Percentiles rank a stretch among this genome's conserved stretches.
Conservation (phyloP, 148 eudicot species). For the Rhododendron williamsianum region DNA sequence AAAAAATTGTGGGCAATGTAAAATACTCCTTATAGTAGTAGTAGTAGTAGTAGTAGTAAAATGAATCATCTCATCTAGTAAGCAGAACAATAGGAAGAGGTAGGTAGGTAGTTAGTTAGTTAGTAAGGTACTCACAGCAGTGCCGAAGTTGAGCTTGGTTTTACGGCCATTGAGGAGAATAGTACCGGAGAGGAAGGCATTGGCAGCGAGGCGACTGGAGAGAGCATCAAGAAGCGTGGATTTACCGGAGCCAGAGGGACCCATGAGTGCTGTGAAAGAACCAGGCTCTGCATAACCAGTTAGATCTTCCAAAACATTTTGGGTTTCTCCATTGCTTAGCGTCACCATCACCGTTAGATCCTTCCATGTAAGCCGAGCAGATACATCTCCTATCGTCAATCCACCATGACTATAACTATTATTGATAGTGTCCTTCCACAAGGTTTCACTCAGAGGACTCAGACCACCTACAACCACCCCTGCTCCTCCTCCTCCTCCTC, state of each 20-base stretch:
- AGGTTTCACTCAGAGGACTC: slow-evolving; percentile 78
- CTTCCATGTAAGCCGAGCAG: slow-evolving; percentile 85
- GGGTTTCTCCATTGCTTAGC: slow-evolving; percentile 65
- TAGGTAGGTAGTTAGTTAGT: background rate
- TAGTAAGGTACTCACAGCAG: slow-evolving; percentile 54
- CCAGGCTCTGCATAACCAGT: slow-evolving; percentile 96
- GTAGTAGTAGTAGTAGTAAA: no score
- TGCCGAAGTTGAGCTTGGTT: slow-evolving; percentile 81
- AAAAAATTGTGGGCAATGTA: background rate
- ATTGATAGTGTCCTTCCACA: slow-evolving; percentile 58
- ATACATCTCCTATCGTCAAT: slow-evolving; percentile 54
- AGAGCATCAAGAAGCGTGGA: slow-evolving; percentile 89
- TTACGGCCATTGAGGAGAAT: slow-evolving; percentile 84
- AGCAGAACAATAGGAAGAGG: background rate
- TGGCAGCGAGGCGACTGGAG: slow-evolving; percentile 75
- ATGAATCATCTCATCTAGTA: background rate
- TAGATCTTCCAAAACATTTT: slow-evolving; percentile 66
- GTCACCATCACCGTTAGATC: slow-evolving; percentile 82
- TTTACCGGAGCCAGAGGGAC: slow-evolving; percentile 96
- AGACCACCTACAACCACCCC: slow-evolving; percentile 32
- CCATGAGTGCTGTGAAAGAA: slow-evolving; percentile 83
- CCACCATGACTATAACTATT: slow-evolving; percentile 15
- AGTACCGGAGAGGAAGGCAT: slow-evolving; percentile 78
- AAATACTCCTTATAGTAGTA: no score
- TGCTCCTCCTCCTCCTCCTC: slow-evolving; percentile 2